Evolutionary conservation across 176 grass and related monocot species (phyloP), one percentile per base, ranked within the genome.

Genomic region (Carex parvula): DNA sequence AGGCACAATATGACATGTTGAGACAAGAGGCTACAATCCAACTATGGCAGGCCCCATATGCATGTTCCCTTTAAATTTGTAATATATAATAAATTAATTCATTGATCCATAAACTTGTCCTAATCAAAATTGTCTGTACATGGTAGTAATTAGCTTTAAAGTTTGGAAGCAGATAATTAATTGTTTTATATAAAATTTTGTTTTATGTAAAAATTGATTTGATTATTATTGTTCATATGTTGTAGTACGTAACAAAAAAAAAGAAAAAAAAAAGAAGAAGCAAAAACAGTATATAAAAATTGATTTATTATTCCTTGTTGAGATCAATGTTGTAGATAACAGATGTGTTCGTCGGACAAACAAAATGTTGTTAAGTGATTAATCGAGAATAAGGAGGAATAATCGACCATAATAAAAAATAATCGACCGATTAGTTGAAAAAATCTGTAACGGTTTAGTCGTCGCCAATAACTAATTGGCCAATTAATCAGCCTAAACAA

Each of bases 1-100:
- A 10, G 15, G 18, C 59, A 48, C 60, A 41, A 82, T 50, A 82
- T 82, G 79, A 8, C 60, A 82, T 82, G 79, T 82, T 48, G 60
- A 82, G n/a, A 46, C 33, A 82, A 24, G 62, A 82, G 79, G 60
- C 60, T 82, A 82, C 79, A 82, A 65, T 46, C 15, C n/a, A 29
- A 13, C 29, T 57, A 17, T 22, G 79, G 60, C 21, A 50, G 60
- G 21, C 18, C 79, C 79, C 79, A 82, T 66, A 52, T 75, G 79
- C 60, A 64, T 82, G 60, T 64, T 82, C 37, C 79, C 16, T 65
- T 39, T 7, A 8, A 50, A 12, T 50, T 50, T 50, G 0, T 50
- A 50, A 50, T 50, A 50, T 11, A 50, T 50, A 11, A 50, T 50
- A 11, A 50, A n/a, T 44, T 35, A 50, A n/a, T 44, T 35, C 70